Conservation (phyloP, 2,329 filamentous ascomycete genomes). For the Fusarium udum region DNA sequence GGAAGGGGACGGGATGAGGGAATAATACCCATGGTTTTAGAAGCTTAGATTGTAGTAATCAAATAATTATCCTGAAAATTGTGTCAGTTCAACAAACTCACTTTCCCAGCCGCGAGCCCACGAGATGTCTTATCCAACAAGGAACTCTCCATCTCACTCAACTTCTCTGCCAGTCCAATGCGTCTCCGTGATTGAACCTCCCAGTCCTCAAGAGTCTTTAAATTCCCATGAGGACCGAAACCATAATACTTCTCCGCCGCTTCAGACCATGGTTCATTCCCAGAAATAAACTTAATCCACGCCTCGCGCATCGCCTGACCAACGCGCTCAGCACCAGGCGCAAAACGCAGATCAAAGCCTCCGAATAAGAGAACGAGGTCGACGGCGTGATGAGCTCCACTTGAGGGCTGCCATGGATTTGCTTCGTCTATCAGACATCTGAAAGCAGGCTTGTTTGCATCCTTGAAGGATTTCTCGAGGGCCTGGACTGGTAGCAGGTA, state of each 20-base stretch:
- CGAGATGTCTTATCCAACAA: constrained; percentile 41
- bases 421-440: constrained; percentile 55
- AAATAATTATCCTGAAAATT: rapidly evolving
- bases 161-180: constrained; percentile 16
- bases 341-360: constrained; percentile 50
- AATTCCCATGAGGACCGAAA: constrained; percentile 52
- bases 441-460: constrained; percentile 48
- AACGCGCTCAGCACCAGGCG: constrained; percentile 46
- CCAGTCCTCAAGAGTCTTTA: constrained; percentile 46
- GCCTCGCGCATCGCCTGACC: constrained; percentile 50
- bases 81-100: constrained; percentile 50
- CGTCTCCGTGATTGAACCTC: not conserved
- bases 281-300: constrained; percentile 53
- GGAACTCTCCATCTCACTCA: constrained; percentile 38
- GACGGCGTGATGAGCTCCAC: constrained; percentile 57
- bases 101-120: constrained; percentile 46
- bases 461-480: not conserved
- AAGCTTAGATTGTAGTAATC: not conserved
- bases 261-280: constrained; percentile 48
- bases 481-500: constrained; percentile 43
- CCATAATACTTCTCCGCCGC: not conserved
- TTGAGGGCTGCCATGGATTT: constrained; percentile 59
- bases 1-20: rapidly evolving
- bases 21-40: not conserved
- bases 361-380: constrained; percentile 57